Evolutionary conservation across 2,329 filamentous ascomycete genomes (phyloP).

Genomic region (Neoscytalidium dimidiatum): DNA sequence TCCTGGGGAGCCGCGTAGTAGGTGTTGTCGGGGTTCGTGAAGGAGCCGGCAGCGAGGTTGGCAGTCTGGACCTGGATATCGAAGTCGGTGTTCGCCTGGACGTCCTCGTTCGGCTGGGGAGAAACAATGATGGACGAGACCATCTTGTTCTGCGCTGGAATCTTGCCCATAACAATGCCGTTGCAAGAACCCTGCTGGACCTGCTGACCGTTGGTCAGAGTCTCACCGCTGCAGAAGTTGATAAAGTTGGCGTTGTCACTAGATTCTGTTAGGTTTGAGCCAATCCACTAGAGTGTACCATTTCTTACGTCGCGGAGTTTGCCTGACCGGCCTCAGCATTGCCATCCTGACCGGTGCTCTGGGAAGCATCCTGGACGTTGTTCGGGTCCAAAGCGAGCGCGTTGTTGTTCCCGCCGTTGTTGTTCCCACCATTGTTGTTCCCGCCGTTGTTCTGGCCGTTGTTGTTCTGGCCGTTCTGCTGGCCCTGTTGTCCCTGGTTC

Average conservation of each 20-base stretch:
- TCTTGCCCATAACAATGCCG: constrained; percentile 60
- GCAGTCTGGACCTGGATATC: constrained; percentile 50
- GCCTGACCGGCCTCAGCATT: constrained; percentile 43
- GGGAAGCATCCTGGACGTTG: constrained; percentile 47
- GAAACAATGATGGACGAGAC: constrained; percentile 55
- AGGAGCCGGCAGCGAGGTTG: constrained; percentile 55
- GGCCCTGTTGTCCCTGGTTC: constrained; percentile 23
- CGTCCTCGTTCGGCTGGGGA: constrained; percentile 45
- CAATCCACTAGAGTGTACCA: constrained; percentile 16
- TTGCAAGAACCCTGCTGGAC: constrained; percentile 56
- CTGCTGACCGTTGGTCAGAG: constrained; percentile 58
- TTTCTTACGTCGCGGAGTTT: constrained; percentile 50
- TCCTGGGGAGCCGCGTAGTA: constrained; percentile 60
- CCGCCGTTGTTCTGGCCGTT: constrained; percentile 1
- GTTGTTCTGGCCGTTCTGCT: background rate
- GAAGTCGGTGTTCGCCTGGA: constrained; percentile 47
- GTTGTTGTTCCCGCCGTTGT: constrained; percentile 25
- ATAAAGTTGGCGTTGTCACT: constrained; percentile 59
- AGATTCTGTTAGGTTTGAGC: constrained; percentile 4
- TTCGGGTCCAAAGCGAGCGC: constrained; percentile 35
- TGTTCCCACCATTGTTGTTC: constrained; percentile 8
- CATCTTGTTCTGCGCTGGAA: constrained; percentile 55
- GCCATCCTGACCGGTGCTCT: constrained; percentile 41
- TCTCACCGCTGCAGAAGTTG: constrained; percentile 59
- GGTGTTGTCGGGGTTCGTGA: constrained; percentile 56